Base-by-base conservation (phyloP, 768 basidiomycete genomes). In the Suillus cothurnatus region DNA sequence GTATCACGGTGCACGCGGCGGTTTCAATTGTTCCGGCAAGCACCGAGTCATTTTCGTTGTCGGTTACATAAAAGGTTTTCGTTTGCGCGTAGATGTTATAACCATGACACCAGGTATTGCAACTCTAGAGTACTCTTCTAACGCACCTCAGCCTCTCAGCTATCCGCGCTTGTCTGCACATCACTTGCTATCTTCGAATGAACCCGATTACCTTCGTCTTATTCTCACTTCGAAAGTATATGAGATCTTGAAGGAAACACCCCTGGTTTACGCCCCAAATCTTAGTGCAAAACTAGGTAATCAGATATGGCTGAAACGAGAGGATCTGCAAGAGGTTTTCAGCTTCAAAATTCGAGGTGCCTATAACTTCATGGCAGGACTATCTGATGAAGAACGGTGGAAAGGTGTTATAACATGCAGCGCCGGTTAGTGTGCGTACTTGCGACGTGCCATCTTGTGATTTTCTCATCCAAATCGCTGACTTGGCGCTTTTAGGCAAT, bases 311-410 rank as follows among this genome's bases (percentile, higher is more conserved):
- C 86, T 99, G 65, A 99, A 99, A 79, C 88, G 97, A 31, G 97
- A 99, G 77, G 97, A 99, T 72, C 84, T 97, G 3, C 97, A 99
- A 55, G 91, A 94, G 72, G 97, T 99, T 23, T 99, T 99, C 77
- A 96, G 94, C 76, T 99, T 99, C 88, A 99, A 99, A 75, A 95
- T 99, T 56, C 85, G 97, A 6, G 97, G 97, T 28, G 97, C 97
- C 38, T 99, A 97, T 81, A 99, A 99, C 77, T 93, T 97, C 72
- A 99, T 99, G 97, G 94, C 94, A 26, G 85, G 86, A 76, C 81
- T 99, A 41, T 81, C 82, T 9, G 89, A 91, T 38, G 94, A 95
- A 63, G 97, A 99, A 73, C 84, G 94, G 64, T 96, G 95, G 93
- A 95, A 95, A 77, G 97, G 97, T 65, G 97, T 99, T 70, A 83